Conservation (phyloP, 2,329 filamentous ascomycete genomes). For the Gremmenia infestans region DNA sequence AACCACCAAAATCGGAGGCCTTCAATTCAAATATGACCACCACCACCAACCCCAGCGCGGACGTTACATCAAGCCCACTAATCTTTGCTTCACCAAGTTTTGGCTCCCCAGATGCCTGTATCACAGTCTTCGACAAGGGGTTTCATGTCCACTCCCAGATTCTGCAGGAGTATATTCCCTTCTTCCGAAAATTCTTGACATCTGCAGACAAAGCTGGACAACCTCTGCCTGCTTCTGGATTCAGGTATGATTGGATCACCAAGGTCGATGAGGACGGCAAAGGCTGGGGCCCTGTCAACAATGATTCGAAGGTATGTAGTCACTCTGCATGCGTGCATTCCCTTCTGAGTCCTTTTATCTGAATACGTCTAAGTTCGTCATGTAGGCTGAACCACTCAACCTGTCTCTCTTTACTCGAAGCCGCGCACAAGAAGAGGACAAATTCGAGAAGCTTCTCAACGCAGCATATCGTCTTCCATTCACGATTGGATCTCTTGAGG, state of each 20-base stretch:
- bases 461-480: not conserved
- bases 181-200: constrained; percentile 4
- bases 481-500: not conserved
- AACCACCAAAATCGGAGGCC: no score
- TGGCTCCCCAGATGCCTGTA: not conserved
- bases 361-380: not conserved
- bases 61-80: no score
- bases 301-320: not conserved
- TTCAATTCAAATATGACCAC: no score
- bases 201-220: not conserved
- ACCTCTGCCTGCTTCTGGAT: not conserved
- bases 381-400: not conserved
- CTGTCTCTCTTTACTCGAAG: not conserved
- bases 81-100: no score
- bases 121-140: constrained; percentile 8
- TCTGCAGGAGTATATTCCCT: constrained; percentile 2
- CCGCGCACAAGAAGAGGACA: not conserved
- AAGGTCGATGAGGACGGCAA: constrained; percentile 1
- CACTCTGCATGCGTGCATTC: not conserved
- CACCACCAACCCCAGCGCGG: no score
- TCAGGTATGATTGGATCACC: constrained; percentile 5
- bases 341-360: not conserved
- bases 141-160: constrained; percentile 3
- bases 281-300: not conserved
- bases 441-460: not conserved